A percentile compares a stretch with the other conserved stretches of the same genome.
These are phyloP conservation scores for Mycena capillaripes DNA, from an alignment of 768 basidiomycete genomes.

Conservation along the genomic window DNA sequence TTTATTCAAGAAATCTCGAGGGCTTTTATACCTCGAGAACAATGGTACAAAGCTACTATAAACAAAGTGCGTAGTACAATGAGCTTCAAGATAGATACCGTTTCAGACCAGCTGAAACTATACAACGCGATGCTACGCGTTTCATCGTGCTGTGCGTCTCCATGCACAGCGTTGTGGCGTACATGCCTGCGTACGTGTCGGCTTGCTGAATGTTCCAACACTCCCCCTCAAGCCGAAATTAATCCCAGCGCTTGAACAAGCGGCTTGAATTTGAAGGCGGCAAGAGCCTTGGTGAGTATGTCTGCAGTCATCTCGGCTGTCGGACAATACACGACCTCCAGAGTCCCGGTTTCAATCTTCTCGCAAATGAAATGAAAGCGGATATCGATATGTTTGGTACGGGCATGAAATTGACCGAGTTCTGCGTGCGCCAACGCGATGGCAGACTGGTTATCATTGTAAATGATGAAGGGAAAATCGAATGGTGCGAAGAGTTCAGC, in stretches of 20 bases:
- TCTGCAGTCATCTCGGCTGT: slow-evolving; percentile 29
- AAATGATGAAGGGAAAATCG: slow-evolving; percentile 31
- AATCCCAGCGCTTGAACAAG: slow-evolving; percentile 14
- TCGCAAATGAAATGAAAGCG: slow-evolving; percentile 26
- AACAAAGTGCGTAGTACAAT: too few species aligned
- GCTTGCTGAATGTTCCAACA: slow-evolving; percentile 20
- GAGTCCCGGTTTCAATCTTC: neutral
- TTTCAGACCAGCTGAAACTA: too few species aligned
- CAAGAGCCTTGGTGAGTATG: slow-evolving; percentile 22
- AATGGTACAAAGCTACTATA: too few species aligned
- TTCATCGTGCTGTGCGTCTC: too few species aligned
- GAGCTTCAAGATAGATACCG: too few species aligned
- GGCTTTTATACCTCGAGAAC: too few species aligned
- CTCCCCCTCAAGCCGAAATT: slow-evolving; percentile 29
- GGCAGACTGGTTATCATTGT: slow-evolving; percentile 23
- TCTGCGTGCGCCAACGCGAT: slow-evolving; percentile 21
- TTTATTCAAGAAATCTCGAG: too few species aligned
- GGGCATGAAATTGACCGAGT: slow-evolving; percentile 20
- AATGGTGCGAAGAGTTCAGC: slow-evolving; percentile 32
- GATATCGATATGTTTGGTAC: slow-evolving; percentile 26
- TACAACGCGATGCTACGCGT: too few species aligned
- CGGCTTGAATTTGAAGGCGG: slow-evolving; percentile 27
- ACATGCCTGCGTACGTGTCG: too few species aligned
- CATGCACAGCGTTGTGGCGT: too few species aligned
- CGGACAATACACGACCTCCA: slow-evolving; percentile 17